Conservation (phyloP, 345 rosid genomes). For the Anacardium occidentale region DNA sequence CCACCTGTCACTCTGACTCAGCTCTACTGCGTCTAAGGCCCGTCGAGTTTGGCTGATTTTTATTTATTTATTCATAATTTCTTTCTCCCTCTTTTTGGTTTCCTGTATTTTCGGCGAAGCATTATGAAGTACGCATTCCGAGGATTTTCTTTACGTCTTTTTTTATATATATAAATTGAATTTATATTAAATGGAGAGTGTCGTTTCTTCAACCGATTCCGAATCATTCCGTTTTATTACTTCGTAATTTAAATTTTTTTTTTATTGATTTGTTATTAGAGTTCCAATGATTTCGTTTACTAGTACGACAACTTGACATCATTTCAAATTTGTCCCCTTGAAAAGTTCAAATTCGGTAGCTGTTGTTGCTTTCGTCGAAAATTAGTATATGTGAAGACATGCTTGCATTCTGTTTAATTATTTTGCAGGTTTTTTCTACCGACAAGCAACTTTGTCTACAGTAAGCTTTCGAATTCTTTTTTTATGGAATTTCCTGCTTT, state of each 20-base stretch:
- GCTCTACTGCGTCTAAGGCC: no score
- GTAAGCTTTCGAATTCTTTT: no score
- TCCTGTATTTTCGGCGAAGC: constrained; percentile 6
- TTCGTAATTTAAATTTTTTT: neutral
- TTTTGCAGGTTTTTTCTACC: no score
- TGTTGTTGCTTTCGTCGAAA: neutral
- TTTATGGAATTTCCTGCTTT: no score
- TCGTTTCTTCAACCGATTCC: neutral
- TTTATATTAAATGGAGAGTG: neutral
- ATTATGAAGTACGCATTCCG: constrained; percentile 7
- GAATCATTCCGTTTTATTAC: neutral
- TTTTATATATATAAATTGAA: neutral
- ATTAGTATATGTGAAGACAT: no score
- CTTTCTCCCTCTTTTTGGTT: neutral
- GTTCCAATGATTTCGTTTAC: neutral
- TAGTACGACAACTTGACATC: neutral
- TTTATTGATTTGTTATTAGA: no score
- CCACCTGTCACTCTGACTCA: no score
- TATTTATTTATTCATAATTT: neutral
- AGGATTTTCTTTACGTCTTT: neutral
- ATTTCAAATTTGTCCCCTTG: constrained; percentile 9
- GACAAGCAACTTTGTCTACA: no score
- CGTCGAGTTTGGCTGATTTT: no score
- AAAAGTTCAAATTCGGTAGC: neutral
- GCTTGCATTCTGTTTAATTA: no score